Conservation (phyloP, 495 filamentous ascomycete genomes). For the Venustampulla echinocandica region DNA sequence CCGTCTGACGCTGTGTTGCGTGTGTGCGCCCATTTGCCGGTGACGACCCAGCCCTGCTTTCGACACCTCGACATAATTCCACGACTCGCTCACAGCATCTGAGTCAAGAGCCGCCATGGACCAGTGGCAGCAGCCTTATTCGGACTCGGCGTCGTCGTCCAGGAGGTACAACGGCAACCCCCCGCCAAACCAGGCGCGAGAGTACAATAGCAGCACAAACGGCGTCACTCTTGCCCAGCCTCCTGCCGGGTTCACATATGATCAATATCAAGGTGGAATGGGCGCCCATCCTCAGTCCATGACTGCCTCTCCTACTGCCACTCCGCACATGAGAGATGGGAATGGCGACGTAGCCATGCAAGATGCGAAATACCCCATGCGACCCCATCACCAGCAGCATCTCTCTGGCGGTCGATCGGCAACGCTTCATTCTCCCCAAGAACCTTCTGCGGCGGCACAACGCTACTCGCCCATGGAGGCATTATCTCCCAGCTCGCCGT, state of each 20-base stretch:
- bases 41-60: slow-evolving; percentile 5
- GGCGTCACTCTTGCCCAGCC: slow-evolving; percentile 41
- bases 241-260: slow-evolving; percentile 63
- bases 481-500: slow-evolving; percentile 48
- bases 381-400: slow-evolving; percentile 55
- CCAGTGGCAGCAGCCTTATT: slow-evolving; percentile 44
- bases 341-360: slow-evolving; percentile 89
- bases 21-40: too few relatives aligned
- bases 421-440: slow-evolving; percentile 49
- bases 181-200: slow-evolving; percentile 30
- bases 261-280: slow-evolving; percentile 53
- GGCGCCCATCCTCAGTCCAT: slow-evolving; percentile 46
- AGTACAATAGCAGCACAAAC: slow-evolving; percentile 31
- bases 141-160: slow-evolving; percentile 36
- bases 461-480: slow-evolving; percentile 94
- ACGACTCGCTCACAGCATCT: background rate
- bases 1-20: background rate
- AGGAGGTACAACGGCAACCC: slow-evolving; percentile 41
- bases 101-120: slow-evolving; percentile 40
- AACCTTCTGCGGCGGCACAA: slow-evolving; percentile 68
- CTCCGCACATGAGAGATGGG: slow-evolving; percentile 59
- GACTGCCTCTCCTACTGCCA: slow-evolving; percentile 55
- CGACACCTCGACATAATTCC: background rate
- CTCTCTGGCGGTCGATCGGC: slow-evolving; percentile 36
- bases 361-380: slow-evolving; percentile 79